These are phyloP conservation scores for Plasmodium knowlesi DNA, from an alignment of 169 alveolate species.

Conservation along the genomic window DNA sequence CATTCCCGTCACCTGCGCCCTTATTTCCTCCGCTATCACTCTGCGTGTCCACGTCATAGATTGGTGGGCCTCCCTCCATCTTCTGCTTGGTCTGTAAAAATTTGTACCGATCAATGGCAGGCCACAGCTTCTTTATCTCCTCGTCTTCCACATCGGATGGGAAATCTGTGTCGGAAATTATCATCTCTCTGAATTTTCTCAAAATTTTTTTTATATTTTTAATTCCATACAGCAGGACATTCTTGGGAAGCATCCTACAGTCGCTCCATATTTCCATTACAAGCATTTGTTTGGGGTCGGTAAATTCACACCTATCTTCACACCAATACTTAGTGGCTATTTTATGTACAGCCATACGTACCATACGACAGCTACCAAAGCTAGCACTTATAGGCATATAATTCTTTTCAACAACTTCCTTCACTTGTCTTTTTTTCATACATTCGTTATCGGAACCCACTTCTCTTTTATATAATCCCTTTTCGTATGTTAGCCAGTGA, in stretches of 20 bases:
- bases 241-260: slow-evolving; percentile 76
- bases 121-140: slow-evolving; percentile 73
- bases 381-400: slow-evolving; percentile 84
- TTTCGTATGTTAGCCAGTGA: slow-evolving; percentile 52
- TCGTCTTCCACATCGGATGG: slow-evolving; percentile 29
- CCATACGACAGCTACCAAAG: slow-evolving; percentile 89
- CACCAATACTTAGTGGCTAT: slow-evolving; percentile 88
- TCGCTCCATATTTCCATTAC: slow-evolving; percentile 89
- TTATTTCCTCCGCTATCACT: neutral
- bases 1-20: neutral
- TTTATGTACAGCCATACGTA: slow-evolving; percentile 90
- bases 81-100: slow-evolving; percentile 57
- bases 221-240: slow-evolving; percentile 77
- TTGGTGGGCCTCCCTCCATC: slow-evolving; percentile 76
- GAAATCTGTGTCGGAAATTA: slow-evolving; percentile 36
- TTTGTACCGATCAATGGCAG: slow-evolving; percentile 61
- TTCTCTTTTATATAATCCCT: slow-evolving; percentile 85
- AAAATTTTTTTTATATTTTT: slow-evolving; percentile 73
- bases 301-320: slow-evolving; percentile 78
- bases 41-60: slow-evolving; percentile 37
- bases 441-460: slow-evolving; percentile 85
- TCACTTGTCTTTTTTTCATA: slow-evolving; percentile 81
- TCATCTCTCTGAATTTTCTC: slow-evolving; percentile 67
- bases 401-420: slow-evolving; percentile 83
- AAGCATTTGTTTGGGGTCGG: slow-evolving; percentile 89